Evolutionary conservation across 164 flowering plant species (phyloP).

Genomic region (Nymphaea colorata): DNA sequence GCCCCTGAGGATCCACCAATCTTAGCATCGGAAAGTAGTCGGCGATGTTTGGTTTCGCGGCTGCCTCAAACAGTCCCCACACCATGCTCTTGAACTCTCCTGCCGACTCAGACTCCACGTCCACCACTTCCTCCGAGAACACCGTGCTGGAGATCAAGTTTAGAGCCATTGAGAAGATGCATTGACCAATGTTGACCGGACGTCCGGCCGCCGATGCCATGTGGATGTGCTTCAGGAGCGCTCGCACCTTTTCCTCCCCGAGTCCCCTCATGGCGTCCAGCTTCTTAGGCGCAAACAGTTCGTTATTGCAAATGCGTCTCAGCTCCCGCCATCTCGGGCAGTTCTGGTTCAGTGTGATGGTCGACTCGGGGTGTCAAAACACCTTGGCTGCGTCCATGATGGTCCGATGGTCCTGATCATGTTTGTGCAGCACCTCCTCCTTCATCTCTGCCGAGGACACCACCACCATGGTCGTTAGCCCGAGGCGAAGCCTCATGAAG

Average conservation of each 20-base stretch:
- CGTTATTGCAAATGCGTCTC: background rate
- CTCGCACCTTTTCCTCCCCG: background rate
- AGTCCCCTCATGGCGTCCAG: conserved; percentile 1
- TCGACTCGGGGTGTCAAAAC: background rate
- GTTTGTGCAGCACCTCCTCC: conserved; percentile 17
- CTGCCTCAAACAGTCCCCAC: background rate
- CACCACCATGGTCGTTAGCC: conserved; percentile 14
- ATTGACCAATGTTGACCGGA: background rate
- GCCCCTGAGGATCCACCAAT: conserved; percentile 2
- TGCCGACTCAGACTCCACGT: background rate
- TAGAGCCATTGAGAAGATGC: background rate
- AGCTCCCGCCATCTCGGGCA: background rate
- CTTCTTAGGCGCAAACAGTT: background rate
- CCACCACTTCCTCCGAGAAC: conserved; percentile 6
- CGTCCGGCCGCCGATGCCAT: background rate
- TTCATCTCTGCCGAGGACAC: conserved; percentile 17
- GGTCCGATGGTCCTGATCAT: conserved; percentile 7
- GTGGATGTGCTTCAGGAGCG: background rate
- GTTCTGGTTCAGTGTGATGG: conserved; percentile 1
- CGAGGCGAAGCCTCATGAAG: conserved; percentile 15
- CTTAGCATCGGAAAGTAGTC: conserved; percentile 5
- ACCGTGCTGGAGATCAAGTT: conserved; percentile 4
- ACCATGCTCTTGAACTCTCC: conserved; percentile 1
- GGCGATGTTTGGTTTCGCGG: conserved; percentile 1
- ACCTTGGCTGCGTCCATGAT: conserved; percentile 6